Evolutionary conservation across 495 filamentous ascomycete genomes (phyloP).

Genomic region (Aspergillus ostianus): DNA sequence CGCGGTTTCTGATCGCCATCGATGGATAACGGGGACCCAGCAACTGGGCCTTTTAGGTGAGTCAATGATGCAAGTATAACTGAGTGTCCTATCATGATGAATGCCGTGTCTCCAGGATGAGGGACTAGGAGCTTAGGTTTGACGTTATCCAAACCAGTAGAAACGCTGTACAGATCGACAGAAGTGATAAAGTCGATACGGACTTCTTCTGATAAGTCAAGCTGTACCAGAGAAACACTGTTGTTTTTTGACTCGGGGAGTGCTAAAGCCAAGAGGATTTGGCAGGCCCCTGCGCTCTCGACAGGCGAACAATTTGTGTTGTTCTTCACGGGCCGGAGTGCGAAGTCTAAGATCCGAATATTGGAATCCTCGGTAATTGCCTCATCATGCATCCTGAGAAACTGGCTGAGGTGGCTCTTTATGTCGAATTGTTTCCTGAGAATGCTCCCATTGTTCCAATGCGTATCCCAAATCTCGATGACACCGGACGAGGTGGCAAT

Average conservation of each 20-base stretch:
- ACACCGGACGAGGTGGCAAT: conserved; percentile 70
- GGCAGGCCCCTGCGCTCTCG: conserved; percentile 13
- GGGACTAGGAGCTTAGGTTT: conserved; percentile 76
- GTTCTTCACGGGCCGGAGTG: conserved; percentile 21
- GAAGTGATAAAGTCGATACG: conserved; percentile 30
- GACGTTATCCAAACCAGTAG: conserved; percentile 32
- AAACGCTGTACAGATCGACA: conserved; percentile 25
- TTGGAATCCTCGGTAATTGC: conserved; percentile 33
- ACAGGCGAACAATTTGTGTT: background rate
- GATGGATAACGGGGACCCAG: conserved; percentile 66
- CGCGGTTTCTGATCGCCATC: conserved; percentile 55
- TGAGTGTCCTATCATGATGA: conserved; percentile 72
- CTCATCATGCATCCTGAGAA: conserved; percentile 16
- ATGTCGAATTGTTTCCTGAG: conserved; percentile 53
- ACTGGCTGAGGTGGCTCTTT: conserved; percentile 35
- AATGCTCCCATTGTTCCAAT: conserved; percentile 69
- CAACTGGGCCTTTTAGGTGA: conserved; percentile 51
- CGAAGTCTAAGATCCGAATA: conserved; percentile 39
- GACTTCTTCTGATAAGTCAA: conserved; percentile 26
- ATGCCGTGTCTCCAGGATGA: conserved; percentile 72
- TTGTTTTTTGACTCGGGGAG: conserved; percentile 20
- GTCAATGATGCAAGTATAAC: conserved; percentile 72
- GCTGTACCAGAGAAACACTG: conserved; percentile 30
- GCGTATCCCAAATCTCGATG: conserved; percentile 82
- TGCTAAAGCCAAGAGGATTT: conserved; percentile 32